Evolutionary conservation across 2,329 filamentous ascomycete genomes (phyloP).

Genomic region (Fusarium algeriense): DNA sequence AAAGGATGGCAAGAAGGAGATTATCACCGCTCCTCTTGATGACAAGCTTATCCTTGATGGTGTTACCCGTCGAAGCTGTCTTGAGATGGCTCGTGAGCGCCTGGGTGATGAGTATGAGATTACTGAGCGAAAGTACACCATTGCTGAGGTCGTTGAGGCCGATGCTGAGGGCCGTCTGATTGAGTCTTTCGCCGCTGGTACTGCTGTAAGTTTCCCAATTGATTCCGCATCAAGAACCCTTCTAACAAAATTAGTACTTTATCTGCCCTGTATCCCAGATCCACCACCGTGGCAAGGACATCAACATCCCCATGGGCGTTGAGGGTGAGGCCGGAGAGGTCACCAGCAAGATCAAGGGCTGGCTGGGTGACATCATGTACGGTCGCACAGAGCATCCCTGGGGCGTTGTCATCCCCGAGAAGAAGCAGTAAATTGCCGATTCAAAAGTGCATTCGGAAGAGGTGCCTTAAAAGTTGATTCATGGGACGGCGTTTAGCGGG

Average conservation of each 20-base stretch:
- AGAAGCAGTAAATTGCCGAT: slow-evolving; percentile 59
- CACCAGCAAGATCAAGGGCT: slow-evolving; percentile 73
- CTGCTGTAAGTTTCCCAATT: slow-evolving; percentile 73
- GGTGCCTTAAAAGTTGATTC: slow-evolving; percentile 25
- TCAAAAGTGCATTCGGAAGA: background rate
- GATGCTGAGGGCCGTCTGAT: slow-evolving; percentile 79
- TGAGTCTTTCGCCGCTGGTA: slow-evolving; percentile 89
- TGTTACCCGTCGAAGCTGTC: slow-evolving; percentile 83
- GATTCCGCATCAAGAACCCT: background rate
- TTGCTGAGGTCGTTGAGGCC: slow-evolving; percentile 80
- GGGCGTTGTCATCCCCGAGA: slow-evolving; percentile 76
- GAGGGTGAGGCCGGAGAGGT: slow-evolving; percentile 64
- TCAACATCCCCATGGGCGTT: slow-evolving; percentile 71
- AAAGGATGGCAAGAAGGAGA: slow-evolving; percentile 65
- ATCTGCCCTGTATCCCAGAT: slow-evolving; percentile 76
- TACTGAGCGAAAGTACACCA: slow-evolving; percentile 85
- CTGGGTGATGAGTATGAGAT: slow-evolving; percentile 73
- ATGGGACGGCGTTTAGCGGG: slow-evolving; percentile 46
- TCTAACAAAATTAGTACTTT: slow-evolving; percentile 68
- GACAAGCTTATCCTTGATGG: slow-evolving; percentile 89
- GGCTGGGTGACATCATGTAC: slow-evolving; percentile 81
- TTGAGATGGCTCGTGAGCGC: slow-evolving; percentile 77
- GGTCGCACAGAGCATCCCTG: slow-evolving; percentile 76
- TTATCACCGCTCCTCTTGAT: slow-evolving; percentile 86
- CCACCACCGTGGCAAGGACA: slow-evolving; percentile 73